A percentile compares a stretch with the other conserved stretches of the same genome.
Evolutionary conservation across 768 basidiomycete genomes (phyloP).

Genomic region (Tulasnella sp.): DNA sequence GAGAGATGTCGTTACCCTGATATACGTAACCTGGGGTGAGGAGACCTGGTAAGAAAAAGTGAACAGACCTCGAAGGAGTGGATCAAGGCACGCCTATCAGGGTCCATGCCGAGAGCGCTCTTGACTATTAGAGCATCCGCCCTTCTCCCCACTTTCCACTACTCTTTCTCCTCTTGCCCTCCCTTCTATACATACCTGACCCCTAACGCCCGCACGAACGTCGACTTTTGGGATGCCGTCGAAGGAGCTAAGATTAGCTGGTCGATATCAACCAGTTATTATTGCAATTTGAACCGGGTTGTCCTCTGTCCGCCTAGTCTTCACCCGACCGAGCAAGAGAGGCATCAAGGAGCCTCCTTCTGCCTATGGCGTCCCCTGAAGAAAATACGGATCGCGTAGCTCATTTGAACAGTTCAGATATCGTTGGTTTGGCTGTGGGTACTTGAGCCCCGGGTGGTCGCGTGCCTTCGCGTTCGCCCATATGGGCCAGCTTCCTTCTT

Average conservation of each 20-base stretch:
- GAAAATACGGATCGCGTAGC: constrained; percentile 3
- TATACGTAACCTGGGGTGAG: too few species aligned
- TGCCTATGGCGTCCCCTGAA: neutral
- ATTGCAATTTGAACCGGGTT: neutral
- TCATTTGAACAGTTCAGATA: constrained; percentile 4
- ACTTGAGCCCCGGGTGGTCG: neutral
- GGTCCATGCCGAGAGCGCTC: neutral
- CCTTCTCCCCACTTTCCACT: neutral
- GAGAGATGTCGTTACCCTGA: too few species aligned
- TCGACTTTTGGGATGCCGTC: neutral
- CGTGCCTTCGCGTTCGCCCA: neutral
- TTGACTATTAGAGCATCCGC: neutral
- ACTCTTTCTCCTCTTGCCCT: neutral
- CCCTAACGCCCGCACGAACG: neutral
- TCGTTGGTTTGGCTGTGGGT: constrained; percentile 16
- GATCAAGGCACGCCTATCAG: neutral
- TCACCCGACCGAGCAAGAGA: neutral
- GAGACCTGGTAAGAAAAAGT: too few species aligned
- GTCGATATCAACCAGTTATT: neutral
- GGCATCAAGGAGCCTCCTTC: too few species aligned
- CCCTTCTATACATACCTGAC: neutral
- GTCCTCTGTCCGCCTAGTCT: neutral
- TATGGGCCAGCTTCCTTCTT: neutral
- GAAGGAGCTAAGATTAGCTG: neutral
- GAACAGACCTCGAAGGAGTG: too few species aligned